Base-by-base conservation (phyloP, 805 yeast genomes). In the Starmerella ratchasimensis region DNA sequence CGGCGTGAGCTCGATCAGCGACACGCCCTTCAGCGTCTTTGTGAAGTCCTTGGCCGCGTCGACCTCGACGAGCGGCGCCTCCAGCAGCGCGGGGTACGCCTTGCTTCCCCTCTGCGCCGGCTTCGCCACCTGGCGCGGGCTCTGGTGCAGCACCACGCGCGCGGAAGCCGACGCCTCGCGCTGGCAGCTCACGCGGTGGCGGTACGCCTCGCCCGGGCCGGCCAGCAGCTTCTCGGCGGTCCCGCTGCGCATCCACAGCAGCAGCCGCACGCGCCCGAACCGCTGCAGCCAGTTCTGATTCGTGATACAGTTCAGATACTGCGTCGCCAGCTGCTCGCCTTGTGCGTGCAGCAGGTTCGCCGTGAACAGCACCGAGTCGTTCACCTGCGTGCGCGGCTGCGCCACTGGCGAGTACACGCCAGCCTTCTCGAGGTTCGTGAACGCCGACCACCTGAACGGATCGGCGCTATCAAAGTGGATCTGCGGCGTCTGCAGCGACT, bases 211-310 rank as follows among this genome's bases (percentile, higher is more conserved):
- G 1, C 71, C 70, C 0, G 72, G 64, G 0, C 65, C 66, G 0
- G 88, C 73, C 32, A 79, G 52, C 25, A 81, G 63, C 54, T 80
- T 78, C 41, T 60, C 57, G 4, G 80, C 78, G 4, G 80, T 72
- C 0, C 61, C 36, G 5, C 75, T 71, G 3, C 75, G 72, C 16
- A 76, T 63, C 74, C 86, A 72, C 13, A 79, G 57, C 18, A 86
- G 59, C 75, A 82, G 71, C 44, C 81, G 65, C 2, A 84, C 86
- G 34, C 78, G 67, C 7, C 93, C 80, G 56, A 68, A 79, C 47
- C 65, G 63, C 44, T 74, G 76, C 7, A 81, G 54, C 94, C 94
- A 82, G 51, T 79, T 80, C 34, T 68, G 63, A 52, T 76, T 67
- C 0, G 70, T 74, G 21, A 76, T 61, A 56, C 93, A 79, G 42